phyloP scores from a whole-genome alignment of 1,284 basidiomycete genomes.

The Lentinus polychrous region DNA sequence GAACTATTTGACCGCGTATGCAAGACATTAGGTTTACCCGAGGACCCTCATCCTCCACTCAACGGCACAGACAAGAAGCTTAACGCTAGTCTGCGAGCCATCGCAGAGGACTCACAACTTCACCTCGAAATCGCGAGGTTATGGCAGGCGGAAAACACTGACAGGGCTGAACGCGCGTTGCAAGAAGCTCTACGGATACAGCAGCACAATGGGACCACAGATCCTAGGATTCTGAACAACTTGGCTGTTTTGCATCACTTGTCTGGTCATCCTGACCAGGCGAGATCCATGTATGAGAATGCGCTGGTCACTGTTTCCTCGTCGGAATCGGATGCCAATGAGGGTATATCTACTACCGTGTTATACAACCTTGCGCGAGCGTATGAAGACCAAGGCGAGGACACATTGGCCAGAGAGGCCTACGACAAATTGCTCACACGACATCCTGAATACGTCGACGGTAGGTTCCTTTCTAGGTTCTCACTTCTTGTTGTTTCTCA shows the following conservation, averaged over 20 bases:
- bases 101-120: constrained; percentile 76
- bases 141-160: constrained; percentile 78
- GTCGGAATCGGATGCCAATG: constrained; percentile 44
- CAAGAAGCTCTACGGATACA: constrained; percentile 65
- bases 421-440: constrained; percentile 79
- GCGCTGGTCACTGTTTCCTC: constrained; percentile 54
- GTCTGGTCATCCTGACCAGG: constrained; percentile 55
- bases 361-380: constrained; percentile 86
- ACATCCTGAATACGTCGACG: constrained; percentile 92
- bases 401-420: constrained; percentile 68
- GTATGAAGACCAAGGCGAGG: constrained; percentile 78
- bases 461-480: constrained; percentile 37
- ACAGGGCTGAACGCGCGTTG: constrained; percentile 67
- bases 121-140: constrained; percentile 81
- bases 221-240: constrained; percentile 78
- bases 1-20: constrained; percentile 76
- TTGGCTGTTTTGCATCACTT: constrained; percentile 73
- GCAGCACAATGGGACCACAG: constrained; percentile 39
- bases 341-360: constrained; percentile 73
- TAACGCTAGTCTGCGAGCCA: constrained; percentile 37
- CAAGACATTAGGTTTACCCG: constrained; percentile 54
- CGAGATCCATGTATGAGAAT: constrained; percentile 56
- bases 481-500: constrained; percentile 1
- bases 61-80: constrained; percentile 16
- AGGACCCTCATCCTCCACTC: constrained; percentile 37